These are phyloP conservation scores for Myxozyma geophila DNA, from an alignment of 805 yeast genomes.

Conservation along the genomic window DNA sequence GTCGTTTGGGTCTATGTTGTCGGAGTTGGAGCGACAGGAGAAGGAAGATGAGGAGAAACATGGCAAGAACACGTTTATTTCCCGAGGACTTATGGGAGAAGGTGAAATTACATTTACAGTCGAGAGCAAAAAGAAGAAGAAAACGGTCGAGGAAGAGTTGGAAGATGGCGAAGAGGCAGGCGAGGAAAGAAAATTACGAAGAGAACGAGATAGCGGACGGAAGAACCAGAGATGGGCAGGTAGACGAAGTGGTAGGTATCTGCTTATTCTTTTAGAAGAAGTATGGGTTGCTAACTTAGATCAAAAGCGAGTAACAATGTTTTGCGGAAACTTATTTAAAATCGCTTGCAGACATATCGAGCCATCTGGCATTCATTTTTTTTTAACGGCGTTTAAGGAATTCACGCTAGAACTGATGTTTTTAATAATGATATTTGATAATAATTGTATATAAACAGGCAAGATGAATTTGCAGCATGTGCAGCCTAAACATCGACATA, in stretches of 20 bases:
- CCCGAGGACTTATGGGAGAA: conserved; percentile 32
- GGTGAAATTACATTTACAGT: conserved; percentile 35
- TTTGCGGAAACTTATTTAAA: conserved; percentile 13
- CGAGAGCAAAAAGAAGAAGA: conserved; percentile 22
- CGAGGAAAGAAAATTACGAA: conserved; percentile 3
- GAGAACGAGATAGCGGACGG: conserved; percentile 31
- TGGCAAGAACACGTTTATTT: conserved; percentile 14
- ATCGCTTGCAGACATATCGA: not conserved
- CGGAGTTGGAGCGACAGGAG: conserved; percentile 15
- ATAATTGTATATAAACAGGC: too few species aligned
- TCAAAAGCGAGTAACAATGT: conserved; percentile 26
- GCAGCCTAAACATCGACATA: too few species aligned
- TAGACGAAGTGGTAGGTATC: conserved; percentile 33
- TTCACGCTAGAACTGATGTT: too few species aligned
- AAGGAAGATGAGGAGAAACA: conserved; percentile 4
- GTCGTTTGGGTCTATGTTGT: conserved; percentile 24
- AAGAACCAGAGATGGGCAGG: conserved; percentile 30
- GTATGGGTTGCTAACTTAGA: not conserved
- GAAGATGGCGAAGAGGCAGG: conserved; percentile 20
- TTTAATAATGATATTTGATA: too few species aligned
- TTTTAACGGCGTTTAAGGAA: not conserved
- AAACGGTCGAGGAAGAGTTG: conserved; percentile 8
- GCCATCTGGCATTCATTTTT: not conserved
- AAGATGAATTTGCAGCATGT: too few species aligned
- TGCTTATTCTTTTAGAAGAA: not conserved